Evolutionary conservation across 768 basidiomycete species (phyloP).

Genomic region (Fistulinella prunicolor): DNA sequence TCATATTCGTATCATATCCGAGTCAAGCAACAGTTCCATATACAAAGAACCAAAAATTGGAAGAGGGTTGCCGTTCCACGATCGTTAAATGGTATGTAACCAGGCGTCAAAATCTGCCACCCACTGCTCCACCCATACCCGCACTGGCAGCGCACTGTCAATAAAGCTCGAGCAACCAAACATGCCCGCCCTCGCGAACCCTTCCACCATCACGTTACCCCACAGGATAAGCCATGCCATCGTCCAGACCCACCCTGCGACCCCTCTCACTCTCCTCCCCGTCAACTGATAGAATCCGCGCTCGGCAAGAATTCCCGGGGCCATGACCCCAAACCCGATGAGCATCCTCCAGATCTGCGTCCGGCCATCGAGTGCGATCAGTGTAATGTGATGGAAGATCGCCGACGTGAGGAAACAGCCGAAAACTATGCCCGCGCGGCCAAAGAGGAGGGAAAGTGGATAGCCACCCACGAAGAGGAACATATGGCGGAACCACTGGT

Average conservation of each 20-base stretch:
- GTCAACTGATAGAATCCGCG: constrained; percentile 19
- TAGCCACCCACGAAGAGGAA: constrained; percentile 32
- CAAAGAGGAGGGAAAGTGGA: constrained; percentile 37
- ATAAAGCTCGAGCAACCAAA: constrained; percentile 7
- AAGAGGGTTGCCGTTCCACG: too few relatives aligned
- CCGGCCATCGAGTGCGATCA: constrained; percentile 49
- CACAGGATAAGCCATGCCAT: constrained; percentile 26
- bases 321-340: constrained; percentile 56
- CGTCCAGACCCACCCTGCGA: constrained; percentile 36
- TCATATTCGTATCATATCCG: too few relatives aligned
- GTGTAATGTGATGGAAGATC: constrained; percentile 49
- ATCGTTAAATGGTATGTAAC: constrained; percentile 4
- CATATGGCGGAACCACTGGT: constrained; percentile 32
- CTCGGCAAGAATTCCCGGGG: constrained; percentile 49
- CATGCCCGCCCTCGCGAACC: constrained; percentile 13
- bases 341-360: constrained; percentile 41
- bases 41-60: too few relatives aligned
- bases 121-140: constrained; percentile 7
- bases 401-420: constrained; percentile 59
- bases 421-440: constrained; percentile 47
- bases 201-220: constrained; percentile 25
- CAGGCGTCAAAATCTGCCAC: constrained; percentile 13
- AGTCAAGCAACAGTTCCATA: too few relatives aligned
- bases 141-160: constrained; percentile 6
- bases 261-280: constrained; percentile 29